These are phyloP conservation scores for Fraxinus americana DNA, from an alignment of 257 asterid genomes.

Conservation along the genomic window DNA sequence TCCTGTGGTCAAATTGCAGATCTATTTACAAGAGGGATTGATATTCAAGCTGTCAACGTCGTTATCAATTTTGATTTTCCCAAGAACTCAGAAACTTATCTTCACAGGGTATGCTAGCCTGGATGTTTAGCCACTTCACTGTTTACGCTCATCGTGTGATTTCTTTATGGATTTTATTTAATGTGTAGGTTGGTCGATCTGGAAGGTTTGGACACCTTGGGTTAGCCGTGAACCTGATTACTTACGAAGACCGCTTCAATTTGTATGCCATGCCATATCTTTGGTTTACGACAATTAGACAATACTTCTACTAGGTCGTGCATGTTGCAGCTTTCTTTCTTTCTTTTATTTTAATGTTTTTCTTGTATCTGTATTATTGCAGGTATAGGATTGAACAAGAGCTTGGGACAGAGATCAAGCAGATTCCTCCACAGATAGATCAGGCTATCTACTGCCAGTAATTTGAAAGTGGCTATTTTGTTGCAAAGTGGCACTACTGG, in stretches of 20 bases:
- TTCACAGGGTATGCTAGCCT: conserved; percentile 66
- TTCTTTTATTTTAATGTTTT: background rate
- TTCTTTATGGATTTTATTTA: conserved; percentile 12
- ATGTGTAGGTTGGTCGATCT: conserved; percentile 73
- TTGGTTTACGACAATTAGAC: conserved; percentile 1
- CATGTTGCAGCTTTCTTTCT: background rate
- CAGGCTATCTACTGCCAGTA: conserved; percentile 72
- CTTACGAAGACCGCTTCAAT: conserved; percentile 80
- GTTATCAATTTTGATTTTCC: conserved; percentile 87
- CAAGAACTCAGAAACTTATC: conserved; percentile 75
- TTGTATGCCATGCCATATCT: conserved; percentile 42
- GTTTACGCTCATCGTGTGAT: background rate
- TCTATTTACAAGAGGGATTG: conserved; percentile 81
- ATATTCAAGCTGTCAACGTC: conserved; percentile 84
- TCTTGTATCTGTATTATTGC: conserved; percentile 14
- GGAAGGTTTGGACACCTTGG: conserved; percentile 88
- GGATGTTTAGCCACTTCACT: background rate
- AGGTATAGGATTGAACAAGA: conserved; percentile 89
- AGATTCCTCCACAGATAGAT: conserved; percentile 84
- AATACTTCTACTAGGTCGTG: background rate
- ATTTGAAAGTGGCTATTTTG: conserved; percentile 22
- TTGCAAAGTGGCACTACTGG: conserved; percentile 29
- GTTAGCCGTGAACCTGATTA: conserved; percentile 73
- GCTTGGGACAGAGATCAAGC: conserved; percentile 81
- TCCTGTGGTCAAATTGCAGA: conserved; percentile 41